Evolutionary conservation across 129 eudicot genomes (phyloP), one percentile per base, ranked within the genome.

Genomic region (Chrysanthemum seticuspe): DNA sequence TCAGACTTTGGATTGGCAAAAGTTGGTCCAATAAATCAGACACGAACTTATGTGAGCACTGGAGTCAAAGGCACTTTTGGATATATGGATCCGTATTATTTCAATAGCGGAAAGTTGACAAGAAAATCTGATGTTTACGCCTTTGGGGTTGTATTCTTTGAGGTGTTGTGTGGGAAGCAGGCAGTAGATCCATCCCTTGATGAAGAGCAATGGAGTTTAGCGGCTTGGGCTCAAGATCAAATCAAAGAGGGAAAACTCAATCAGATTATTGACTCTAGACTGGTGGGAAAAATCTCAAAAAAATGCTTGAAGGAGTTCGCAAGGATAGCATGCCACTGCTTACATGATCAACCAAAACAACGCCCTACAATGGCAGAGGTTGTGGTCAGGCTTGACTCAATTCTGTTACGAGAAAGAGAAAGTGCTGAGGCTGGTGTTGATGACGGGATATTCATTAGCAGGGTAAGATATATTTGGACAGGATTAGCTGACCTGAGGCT

Each of bases 1-100:
- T 54, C 84, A 1, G 86, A 85, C 68, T 82, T 85, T 40, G 86
- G 93, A 10, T 80, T 87, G 64, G 83, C 89, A 3, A 87, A 80
- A 78, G 50, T 82, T 4, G 74, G 69, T 21, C 61, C 49, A 1
- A 14, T 50, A 51, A 63, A 58, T 27, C 60, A 77, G 44, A 50
- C 47, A 2, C 40, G 29, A 53, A 79, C 76, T 71, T 74, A 72
- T 49, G 79, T 76, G 18, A 81, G 70, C 72, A 81, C 89, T 0
- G 23, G 64, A 54, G 76, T 87, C 1, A 85, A 72, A 73, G 93
- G 89, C 45, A 85, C 89, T 21, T 68, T 67, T 71, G 89, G 89
- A 4, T 87, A 87, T 71, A 61, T 82, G 53, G 93, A 79, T 61
- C 83, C 83, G 8, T 56, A 55, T 48, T 79, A 79, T 57, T 48